Evolutionary conservation across 768 basidiomycete genomes (phyloP), one percentile per base, ranked within the genome.

Genomic region (Boletus subparvulus): DNA sequence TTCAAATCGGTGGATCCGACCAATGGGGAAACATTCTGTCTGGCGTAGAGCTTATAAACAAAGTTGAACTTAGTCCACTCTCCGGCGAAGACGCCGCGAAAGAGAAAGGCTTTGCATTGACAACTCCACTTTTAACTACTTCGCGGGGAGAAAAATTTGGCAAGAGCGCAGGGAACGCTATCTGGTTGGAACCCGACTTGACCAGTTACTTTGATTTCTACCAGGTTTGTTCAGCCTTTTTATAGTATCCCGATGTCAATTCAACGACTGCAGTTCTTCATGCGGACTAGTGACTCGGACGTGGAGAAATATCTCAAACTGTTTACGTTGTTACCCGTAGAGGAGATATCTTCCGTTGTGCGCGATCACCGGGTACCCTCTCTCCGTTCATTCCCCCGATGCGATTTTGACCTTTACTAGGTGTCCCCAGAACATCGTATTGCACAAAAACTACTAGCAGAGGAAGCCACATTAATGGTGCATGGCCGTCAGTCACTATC

Each of bases 1-100:
- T 97, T 42, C 97, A 99, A 72, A 75, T 98, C 41, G 97, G 97
- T 47, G 97, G 97, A 11, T 95, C 94, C 0, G 97, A 99, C 71
- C 97, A 99, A 71, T 97, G 94, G 91, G 97, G 97, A 16, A 99
- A 99, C 69, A 98, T 99, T 61, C 75, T 96, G 32, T 90, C 92
- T 28, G 97, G 97, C 21, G 78, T 98, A 35, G 94, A 98, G 54
- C 82, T 99, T 54, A 95, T 98, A 65, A 81, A 84, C 52, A 85
- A 75, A 80, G 49, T 55, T 54, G 61, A 69, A 56, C 58, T 60
- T 49, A 26, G 49, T 32, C 11, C 48, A 6, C 30, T 35, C 21
- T 51, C 50, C 40, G 37, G 39, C 30, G 46, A 50, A 37, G 55
- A 53, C 8, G 19, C 14, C 19, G 11, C 54, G 58, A 72, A 63